Conservation (phyloP, 1,284 basidiomycete species). For the Rhizopogon parksii region DNA sequence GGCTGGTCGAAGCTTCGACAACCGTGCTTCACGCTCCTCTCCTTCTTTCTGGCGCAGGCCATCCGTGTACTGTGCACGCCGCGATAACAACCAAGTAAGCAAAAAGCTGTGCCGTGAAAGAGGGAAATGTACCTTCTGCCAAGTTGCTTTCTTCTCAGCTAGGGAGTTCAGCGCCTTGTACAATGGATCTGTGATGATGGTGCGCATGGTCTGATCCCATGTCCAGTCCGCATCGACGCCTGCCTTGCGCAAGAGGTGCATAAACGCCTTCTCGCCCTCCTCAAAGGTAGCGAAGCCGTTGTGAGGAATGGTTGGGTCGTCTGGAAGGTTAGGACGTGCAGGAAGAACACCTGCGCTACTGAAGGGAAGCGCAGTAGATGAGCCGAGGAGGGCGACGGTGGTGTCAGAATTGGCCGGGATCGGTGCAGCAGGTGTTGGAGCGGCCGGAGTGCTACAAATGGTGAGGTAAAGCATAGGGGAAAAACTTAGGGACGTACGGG, state of each 20-base stretch:
- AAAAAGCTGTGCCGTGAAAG: background rate
- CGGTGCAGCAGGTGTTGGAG: slow-evolving; percentile 10
- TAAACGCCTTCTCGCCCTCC: slow-evolving; percentile 92
- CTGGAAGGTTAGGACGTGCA: slow-evolving; percentile 69
- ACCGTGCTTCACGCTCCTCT: slow-evolving; percentile 73
- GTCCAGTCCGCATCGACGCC: slow-evolving; percentile 90
- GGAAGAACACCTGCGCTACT: slow-evolving; percentile 57
- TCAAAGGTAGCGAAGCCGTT: slow-evolving; percentile 82
- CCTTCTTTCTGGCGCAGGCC: slow-evolving; percentile 59
- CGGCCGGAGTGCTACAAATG: slow-evolving; percentile 1
- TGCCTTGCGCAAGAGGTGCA: slow-evolving; percentile 80
- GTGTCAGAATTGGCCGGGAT: slow-evolving; percentile 37
- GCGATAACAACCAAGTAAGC: slow-evolving; percentile 9
- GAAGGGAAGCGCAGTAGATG: slow-evolving; percentile 42
- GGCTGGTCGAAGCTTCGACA: slow-evolving; percentile 78
- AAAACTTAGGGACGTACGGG: slow-evolving; percentile 16
- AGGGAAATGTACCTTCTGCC: slow-evolving; percentile 67
- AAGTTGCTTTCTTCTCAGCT: slow-evolving; percentile 90
- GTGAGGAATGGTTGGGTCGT: slow-evolving; percentile 79
- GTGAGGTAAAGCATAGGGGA: background rate
- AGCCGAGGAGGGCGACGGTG: slow-evolving; percentile 44
- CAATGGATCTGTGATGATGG: slow-evolving; percentile 95
- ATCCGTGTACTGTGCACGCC: slow-evolving; percentile 57
- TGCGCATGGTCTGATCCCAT: slow-evolving; percentile 98
- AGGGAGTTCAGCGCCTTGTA: slow-evolving; percentile 93